Base-by-base conservation (phyloP, 2,329 filamentous ascomycete species). In the Claviceps pazoutovae region DNA sequence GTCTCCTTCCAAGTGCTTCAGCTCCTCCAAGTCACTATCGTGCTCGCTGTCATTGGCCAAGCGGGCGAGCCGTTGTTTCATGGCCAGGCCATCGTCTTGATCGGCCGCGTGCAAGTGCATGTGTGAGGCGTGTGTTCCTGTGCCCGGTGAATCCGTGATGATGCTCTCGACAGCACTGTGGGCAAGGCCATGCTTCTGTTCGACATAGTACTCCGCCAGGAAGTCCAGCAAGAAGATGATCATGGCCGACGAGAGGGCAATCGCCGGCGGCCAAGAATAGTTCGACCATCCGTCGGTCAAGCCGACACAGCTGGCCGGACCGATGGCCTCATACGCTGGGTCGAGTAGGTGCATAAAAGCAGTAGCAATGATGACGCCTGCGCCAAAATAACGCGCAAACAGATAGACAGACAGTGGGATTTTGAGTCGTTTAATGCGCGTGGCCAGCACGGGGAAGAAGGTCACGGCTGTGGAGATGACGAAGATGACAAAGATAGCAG, bases 341-440 rank as follows among this genome's bases (percentile, higher is more conserved):
- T 82, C 83, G 11, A 97, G 75, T 1, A 91, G 72, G 66, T 96
- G 91, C 66, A 96, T 90, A 65, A 94, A 95, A 0, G 90, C 88
- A 1, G 91, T 97, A 4, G 88, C 86, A 57, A 96, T 80, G 61
- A 97, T 96, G 57, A 96, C 89, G 44, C 91, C 91, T 0, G 88
- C 91, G 57, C 91, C 91, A 62, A 96, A 88, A 68, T 91, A 95
- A 65, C 95, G 95, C 57, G 85, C 85, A 51, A 91, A 70, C 66
- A 95, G 94, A 69, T 95, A 95, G 7, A 80, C 77, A 66, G 80
- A 79, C 55, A 81, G 77, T 2, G 86, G 84, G 0, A 91, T 73
- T 8, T 75, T 77, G 57, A 87, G 67, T 42, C 74, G 71, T 49
- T 66, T 68, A 48, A 82, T 73, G 39, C 77, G 75, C 21, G 77